A percentile compares a stretch with the other conserved stretches of the same genome.
Conservation (phyloP, 108 stramenopile genomes). For the Epithemia pelagica region DNA sequence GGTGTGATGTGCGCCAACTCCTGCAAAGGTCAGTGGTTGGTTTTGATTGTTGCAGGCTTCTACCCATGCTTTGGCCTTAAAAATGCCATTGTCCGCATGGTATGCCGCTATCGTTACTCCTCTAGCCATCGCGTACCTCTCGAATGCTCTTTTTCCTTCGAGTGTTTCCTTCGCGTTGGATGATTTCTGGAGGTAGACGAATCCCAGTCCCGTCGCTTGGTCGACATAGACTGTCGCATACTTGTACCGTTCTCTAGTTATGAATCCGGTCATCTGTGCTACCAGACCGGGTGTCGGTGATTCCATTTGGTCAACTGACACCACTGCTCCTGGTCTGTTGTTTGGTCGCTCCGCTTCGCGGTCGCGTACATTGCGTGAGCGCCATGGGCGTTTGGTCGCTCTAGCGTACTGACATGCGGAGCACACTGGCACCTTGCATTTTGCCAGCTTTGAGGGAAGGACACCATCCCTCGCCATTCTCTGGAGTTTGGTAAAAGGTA, state of each 20-base stretch:
- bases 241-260: slow-evolving; percentile 24
- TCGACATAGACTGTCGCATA: slow-evolving; percentile 43
- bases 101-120: slow-evolving; percentile 27
- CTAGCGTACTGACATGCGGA: slow-evolving; percentile 5
- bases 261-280: slow-evolving; percentile 33
- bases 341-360: background rate
- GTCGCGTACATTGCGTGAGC: background rate
- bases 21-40: slow-evolving; percentile 30
- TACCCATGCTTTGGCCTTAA: slow-evolving; percentile 17
- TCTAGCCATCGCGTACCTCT: slow-evolving; percentile 10
- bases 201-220: slow-evolving; percentile 17
- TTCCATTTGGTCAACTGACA: slow-evolving; percentile 37
- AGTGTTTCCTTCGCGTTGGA: slow-evolving; percentile 28
- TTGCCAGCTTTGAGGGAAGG: slow-evolving; percentile 16
- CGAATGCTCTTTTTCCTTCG: slow-evolving; percentile 28
- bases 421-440: slow-evolving; percentile 13
- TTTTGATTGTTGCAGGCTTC: background rate
- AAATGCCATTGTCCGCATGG: slow-evolving; percentile 30
- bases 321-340: slow-evolving; percentile 22
- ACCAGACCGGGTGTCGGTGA: slow-evolving; percentile 31
- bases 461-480: slow-evolving; percentile 10
- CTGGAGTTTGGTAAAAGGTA: background rate
- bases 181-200: slow-evolving; percentile 25
- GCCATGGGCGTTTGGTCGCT: slow-evolving; percentile 9
- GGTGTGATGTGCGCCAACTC: slow-evolving; percentile 24